phyloP scores from a whole-genome alignment of 2,329 filamentous ascomycete species.

The Neofusicoccum laricinum region DNA sequence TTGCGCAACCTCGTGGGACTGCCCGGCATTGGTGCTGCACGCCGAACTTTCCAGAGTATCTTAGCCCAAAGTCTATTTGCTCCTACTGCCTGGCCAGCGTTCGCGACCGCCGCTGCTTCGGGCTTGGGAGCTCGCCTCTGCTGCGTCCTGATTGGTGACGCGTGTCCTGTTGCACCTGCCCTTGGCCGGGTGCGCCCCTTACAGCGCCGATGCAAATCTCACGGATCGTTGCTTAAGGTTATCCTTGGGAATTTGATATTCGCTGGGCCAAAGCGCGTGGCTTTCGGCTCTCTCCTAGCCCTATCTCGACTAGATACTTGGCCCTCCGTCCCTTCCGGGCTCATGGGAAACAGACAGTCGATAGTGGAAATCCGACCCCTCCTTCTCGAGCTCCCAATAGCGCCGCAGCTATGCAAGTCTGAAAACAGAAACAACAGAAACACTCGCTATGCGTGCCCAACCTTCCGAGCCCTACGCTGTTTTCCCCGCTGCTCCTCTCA shows the following conservation, averaged over 20 bases:
- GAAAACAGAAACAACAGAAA: slow-evolving; percentile 4
- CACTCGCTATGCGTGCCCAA: slow-evolving; percentile 3
- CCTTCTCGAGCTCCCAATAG: neutral
- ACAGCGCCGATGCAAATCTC: neutral
- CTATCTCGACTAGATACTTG: slow-evolving; percentile 1
- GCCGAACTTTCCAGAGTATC: slow-evolving; percentile 11
- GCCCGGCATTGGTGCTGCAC: neutral
- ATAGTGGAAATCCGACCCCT: neutral
- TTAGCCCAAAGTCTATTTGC: slow-evolving; percentile 12
- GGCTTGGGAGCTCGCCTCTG: neutral
- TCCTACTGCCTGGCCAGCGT: neutral
- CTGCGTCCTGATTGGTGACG: neutral
- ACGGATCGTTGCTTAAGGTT: neutral
- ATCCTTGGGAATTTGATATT: slow-evolving; percentile 9
- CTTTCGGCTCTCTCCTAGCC: slow-evolving; percentile 1
- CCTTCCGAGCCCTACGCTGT: neutral
- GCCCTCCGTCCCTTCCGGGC: neutral
- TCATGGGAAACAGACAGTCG: neutral
- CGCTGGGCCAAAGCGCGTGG: neutral
- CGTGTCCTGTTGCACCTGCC: neutral
- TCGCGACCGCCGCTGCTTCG: slow-evolving; percentile 1
- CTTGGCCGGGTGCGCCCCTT: neutral
- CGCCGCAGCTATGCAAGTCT: slow-evolving; percentile 15
- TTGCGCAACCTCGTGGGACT: neutral
- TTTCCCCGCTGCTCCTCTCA: neutral